Evolutionary conservation across 106 monocot species (phyloP), one percentile per base, ranked within the genome.

Genomic region (Dactylorhiza incarnata): DNA sequence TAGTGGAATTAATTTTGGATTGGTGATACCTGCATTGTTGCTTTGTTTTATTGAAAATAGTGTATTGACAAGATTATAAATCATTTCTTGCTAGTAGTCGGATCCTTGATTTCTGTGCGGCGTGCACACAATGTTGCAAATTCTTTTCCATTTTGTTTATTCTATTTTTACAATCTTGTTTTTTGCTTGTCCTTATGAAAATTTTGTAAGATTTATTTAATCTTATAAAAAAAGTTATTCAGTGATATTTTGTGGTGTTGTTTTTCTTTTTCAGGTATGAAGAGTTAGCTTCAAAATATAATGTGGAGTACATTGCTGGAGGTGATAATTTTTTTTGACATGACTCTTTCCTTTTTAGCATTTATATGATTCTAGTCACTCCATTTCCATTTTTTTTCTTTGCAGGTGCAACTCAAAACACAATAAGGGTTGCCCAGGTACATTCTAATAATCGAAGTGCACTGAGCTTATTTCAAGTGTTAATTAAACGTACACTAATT

Each of bases 341-440:
- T 44, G 45, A 46, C 11, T 14, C n/a, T 14, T 13, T 49, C 65
- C 15, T 63, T 48, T 11, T 63, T 19, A 20, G 44, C 49, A 37
- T 43, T 65, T 0, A 12, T 48, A 49, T 6, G 4, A 23, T 48
- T 22, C 24, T 76, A 65, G 26, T 26, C 9, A 11, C 1, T 65
- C 4, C 69, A 45, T 20, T 63, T 20, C 7, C 67, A 3, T 63
- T 15, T 12, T 70, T 59, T 53, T 68, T 68, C 13, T 72, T 44
- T 80, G 11, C 82, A 93, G 96, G 96, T 3, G 91, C 96, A 71
- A 97, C 96, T 73, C 96, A 97, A 76, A 97, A 97, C 76, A 74
- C 96, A 74, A 97, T 93, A 55, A 93, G 89, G 86, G 96, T 97
- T 80, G 96, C 96, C 10, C 96, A 97, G 89, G 96, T 91, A 79